Conservation (phyloP, 1,139 yeast genomes). For the Pichia kudriavzevii region DNA sequence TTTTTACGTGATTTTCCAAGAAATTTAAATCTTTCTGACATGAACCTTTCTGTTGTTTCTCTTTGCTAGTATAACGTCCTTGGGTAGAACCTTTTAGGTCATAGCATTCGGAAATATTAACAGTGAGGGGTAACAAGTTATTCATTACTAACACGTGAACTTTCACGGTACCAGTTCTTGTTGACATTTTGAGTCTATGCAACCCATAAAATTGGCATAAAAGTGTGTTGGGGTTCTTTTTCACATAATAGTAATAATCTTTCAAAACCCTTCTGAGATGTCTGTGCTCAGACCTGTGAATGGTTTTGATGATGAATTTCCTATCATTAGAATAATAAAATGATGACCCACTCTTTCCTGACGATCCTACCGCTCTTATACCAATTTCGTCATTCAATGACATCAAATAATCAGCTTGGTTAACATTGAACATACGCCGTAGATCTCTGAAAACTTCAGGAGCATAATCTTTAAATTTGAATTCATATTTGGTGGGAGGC, state of each 20-base stretch:
- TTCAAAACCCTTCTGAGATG: slow-evolving; percentile 68
- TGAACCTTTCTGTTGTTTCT: slow-evolving; percentile 25
- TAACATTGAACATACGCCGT: slow-evolving; percentile 71
- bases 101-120: slow-evolving; percentile 77
- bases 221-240: slow-evolving; percentile 78
- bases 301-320: slow-evolving; percentile 89
- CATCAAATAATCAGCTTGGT: slow-evolving; percentile 91
- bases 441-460: slow-evolving; percentile 92
- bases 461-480: slow-evolving; percentile 92
- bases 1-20: slow-evolving; percentile 55
- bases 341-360: slow-evolving; percentile 95
- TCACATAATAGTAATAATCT: slow-evolving; percentile 76
- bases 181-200: slow-evolving; percentile 85
- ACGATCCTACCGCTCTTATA: slow-evolving; percentile 86
- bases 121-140: slow-evolving; percentile 90
- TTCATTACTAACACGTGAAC: slow-evolving; percentile 96
- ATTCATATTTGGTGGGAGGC: slow-evolving; percentile 90
- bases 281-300: slow-evolving; percentile 87
- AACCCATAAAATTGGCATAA: slow-evolving; percentile 92
- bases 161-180: slow-evolving; percentile 48
- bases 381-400: slow-evolving; percentile 91
- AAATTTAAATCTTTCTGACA: slow-evolving; percentile 84
- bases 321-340: slow-evolving; percentile 93
- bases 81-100: slow-evolving; percentile 92
- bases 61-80: slow-evolving; percentile 57